A percentile compares a stretch with the other conserved stretches of the same genome.
Evolutionary conservation across 2,329 filamentous ascomycete genomes (phyloP).

Genomic region (Stagonosporopsis rhizophila): DNA sequence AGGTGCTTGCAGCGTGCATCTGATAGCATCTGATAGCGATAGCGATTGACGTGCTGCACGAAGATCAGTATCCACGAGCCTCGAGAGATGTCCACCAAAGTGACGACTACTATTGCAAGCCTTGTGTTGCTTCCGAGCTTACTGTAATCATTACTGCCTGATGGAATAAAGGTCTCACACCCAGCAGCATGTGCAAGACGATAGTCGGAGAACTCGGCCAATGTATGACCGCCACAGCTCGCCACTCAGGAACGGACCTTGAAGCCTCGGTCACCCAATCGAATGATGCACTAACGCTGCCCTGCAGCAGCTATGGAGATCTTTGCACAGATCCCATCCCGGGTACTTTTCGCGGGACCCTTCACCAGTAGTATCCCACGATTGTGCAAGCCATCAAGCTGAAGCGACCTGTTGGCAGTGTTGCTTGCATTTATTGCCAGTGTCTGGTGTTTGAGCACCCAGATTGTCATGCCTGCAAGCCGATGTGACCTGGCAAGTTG

Average conservation of each 20-base stretch:
- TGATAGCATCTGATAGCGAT: conserved; percentile 7
- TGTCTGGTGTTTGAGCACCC: neutral
- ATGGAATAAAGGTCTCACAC: neutral
- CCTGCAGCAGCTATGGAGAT: conserved; percentile 6
- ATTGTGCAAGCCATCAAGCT: neutral
- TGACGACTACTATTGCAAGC: neutral
- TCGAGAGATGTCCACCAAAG: neutral
- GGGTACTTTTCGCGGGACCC: conserved; percentile 6
- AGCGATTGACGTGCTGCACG: neutral
- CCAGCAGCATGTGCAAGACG: neutral
- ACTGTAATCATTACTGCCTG: neutral
- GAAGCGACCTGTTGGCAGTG: neutral
- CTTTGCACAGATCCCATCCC: conserved; percentile 12
- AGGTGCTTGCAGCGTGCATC: neutral
- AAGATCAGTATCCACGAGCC: neutral
- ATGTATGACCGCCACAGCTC: conserved; percentile 13
- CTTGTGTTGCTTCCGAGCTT: neutral
- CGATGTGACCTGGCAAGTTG: neutral
- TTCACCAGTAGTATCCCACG: neutral
- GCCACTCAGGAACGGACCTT: conserved; percentile 17
- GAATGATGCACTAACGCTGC: conserved; percentile 4
- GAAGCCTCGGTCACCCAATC: conserved; percentile 9
- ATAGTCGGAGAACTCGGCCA: conserved; percentile 7
- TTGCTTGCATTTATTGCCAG: neutral
- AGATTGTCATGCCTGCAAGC: conserved; percentile 3